Conservation (phyloP, 192 early-diverging fungal genomes). For the Phlyctochytrium planicorne region DNA sequence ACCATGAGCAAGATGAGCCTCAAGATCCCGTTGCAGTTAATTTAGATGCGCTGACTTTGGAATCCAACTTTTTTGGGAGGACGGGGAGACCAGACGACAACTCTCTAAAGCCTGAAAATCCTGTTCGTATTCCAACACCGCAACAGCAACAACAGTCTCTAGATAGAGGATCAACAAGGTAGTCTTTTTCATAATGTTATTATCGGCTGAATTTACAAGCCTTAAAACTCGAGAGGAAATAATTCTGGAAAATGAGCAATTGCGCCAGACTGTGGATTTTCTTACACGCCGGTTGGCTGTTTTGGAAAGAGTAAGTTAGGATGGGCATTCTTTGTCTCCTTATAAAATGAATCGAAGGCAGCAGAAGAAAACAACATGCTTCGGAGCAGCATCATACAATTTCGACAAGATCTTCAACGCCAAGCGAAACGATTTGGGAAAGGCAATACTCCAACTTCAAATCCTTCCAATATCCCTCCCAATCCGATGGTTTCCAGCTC, state of each 20-base stretch:
- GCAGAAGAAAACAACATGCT: conserved; percentile 61
- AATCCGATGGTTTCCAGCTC: not conserved
- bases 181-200: too few relatives aligned
- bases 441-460: not conserved
- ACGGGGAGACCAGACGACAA: not conserved
- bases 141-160: too few relatives aligned
- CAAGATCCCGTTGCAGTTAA: not conserved
- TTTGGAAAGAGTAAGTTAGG: conserved; percentile 55
- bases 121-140: too few relatives aligned
- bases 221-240: conserved; percentile 70
- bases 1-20: not conserved
- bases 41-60: not conserved
- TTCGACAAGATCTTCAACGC: conserved; percentile 61
- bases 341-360: conserved; percentile 33
- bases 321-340: not conserved
- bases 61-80: not conserved
- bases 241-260: conserved; percentile 62
- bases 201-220: too few relatives aligned
- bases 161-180: too few relatives aligned
- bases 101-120: too few relatives aligned
- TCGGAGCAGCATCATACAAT: conserved; percentile 64
- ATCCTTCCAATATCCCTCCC: not conserved
- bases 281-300: conserved; percentile 51
- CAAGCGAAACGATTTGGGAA: conserved; percentile 23
- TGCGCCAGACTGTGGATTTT: conserved; percentile 62